phyloP scores from a whole-genome alignment of 2,329 filamentous ascomycete genomes.

The Aspergillus japonicus region DNA sequence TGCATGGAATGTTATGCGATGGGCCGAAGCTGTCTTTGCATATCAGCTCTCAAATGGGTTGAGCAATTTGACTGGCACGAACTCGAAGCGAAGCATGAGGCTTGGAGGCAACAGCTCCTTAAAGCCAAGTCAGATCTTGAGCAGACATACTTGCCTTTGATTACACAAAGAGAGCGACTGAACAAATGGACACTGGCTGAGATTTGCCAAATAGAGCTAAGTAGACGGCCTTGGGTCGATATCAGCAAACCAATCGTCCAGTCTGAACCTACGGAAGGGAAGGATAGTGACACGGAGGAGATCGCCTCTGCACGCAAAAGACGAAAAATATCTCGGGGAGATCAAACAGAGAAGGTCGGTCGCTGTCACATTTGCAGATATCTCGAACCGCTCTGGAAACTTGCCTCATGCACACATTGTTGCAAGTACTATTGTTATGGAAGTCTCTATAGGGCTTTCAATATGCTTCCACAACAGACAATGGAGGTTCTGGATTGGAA shows the following conservation, averaged over 20 bases:
- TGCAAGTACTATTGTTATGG: conserved; percentile 84
- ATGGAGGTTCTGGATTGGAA: conserved; percentile 82
- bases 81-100: conserved; percentile 73
- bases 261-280: conserved; percentile 28
- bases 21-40: conserved; percentile 87
- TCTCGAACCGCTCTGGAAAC: conserved; percentile 78
- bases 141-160: conserved; percentile 58
- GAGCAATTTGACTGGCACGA: conserved; percentile 89
- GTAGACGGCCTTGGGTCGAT: conserved; percentile 76
- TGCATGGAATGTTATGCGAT: conserved; percentile 99
- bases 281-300: conserved; percentile 55
- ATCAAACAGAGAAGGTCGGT: conserved; percentile 51
- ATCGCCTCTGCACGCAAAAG: conserved; percentile 63
- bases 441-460: conserved; percentile 86
- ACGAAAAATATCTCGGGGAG: conserved; percentile 54
- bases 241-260: conserved; percentile 60
- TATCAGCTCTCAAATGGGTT: conserved; percentile 83
- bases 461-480: conserved; percentile 78
- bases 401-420: conserved; percentile 78
- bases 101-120: conserved; percentile 77
- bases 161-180: conserved; percentile 64
- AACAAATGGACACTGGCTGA: conserved; percentile 81
- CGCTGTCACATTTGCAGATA: conserved; percentile 81
- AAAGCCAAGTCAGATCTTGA: conserved; percentile 68
- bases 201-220: conserved; percentile 89